phyloP scores from a whole-genome alignment of 371 early-diverging fungal species.

The Mucor mucedo region DNA sequence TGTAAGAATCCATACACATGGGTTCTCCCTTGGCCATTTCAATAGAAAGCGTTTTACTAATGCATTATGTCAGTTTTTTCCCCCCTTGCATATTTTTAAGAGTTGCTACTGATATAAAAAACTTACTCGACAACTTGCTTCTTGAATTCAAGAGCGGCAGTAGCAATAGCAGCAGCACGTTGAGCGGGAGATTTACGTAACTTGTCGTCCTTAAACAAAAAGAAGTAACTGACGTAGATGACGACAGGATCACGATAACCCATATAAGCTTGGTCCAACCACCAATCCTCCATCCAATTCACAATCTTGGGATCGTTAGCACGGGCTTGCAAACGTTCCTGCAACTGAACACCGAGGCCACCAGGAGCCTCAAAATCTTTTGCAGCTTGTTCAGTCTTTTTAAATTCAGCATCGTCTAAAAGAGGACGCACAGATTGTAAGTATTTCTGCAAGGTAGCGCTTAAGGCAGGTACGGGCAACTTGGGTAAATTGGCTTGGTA shows the following conservation, averaged over 20 bases:
- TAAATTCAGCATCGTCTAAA: constrained; percentile 72
- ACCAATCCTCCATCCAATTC: constrained; percentile 96
- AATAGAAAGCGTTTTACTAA: constrained; percentile 78
- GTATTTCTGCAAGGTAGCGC: constrained; percentile 82
- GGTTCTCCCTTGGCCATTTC: constrained; percentile 82
- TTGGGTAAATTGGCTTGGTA: constrained; percentile 77
- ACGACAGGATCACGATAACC: constrained; percentile 97
- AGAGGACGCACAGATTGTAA: constrained; percentile 80
- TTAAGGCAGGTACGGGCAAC: constrained; percentile 89
- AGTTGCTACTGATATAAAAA: not conserved
- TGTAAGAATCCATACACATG: constrained; percentile 91
- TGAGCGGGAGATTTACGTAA: constrained; percentile 75
- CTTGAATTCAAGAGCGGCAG: constrained; percentile 90
- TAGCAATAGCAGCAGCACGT: constrained; percentile 89
- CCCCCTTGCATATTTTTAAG: not conserved
- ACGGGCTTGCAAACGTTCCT: constrained; percentile 77
- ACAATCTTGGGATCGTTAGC: constrained; percentile 65
- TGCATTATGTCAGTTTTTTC: not conserved
- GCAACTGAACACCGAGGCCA: constrained; percentile 82
- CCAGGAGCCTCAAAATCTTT: constrained; percentile 81
- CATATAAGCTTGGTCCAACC: constrained; percentile 93
- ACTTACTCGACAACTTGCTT: constrained; percentile 70
- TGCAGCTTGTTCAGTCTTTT: constrained; percentile 71
- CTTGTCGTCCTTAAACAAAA: constrained; percentile 82
- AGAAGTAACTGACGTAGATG: constrained; percentile 87